Base-by-base conservation (phyloP, 768 basidiomycete species). In the Suillus placidus region DNA sequence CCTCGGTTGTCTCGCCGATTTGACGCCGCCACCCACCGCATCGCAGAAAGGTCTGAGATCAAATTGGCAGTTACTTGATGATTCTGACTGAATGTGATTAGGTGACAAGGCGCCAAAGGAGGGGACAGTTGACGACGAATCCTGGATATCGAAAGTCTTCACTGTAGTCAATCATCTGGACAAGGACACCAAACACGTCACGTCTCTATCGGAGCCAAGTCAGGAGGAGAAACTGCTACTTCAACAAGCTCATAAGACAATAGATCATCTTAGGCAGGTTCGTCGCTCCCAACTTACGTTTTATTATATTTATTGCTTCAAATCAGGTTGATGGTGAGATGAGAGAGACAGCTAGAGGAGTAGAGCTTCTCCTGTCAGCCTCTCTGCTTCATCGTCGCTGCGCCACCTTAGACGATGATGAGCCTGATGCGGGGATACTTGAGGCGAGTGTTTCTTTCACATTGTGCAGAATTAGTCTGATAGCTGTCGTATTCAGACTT, bases 71-170 rank as follows among this genome's bases (percentile, higher is more conserved):
- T 42, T 43, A 40, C 32, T 51, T 18, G 5, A 40, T 30, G 42
- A 26, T 52, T 32, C 37, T 42, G n/a, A 45, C 45, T 62, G 18
- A 37, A 20, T 63, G 45, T 58, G 49, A 14, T 73, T 38, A 74
- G 80, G 80, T 42, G 85, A 86, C 49, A 87, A 85, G 67, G 76
- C 82, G 1, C 76, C 76, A 26, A 91, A 88, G 73, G 73, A 82
- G n/a, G 75, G 84, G 20, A 90, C 85, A 43, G 84, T 87, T 8
- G 85, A 92, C 65, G 93, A 93, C 35, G 84, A 89, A 70, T 87
- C 93, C 67, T 97, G 95, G 95, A 80, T 92, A 10, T 82, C 87
- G 4, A 87, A 87, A 71, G 85, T 87, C 12, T 80, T 95, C 13
- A 73, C 79, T 6, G 86, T 82, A 14, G 82, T 92, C 64, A 78